These are phyloP conservation scores for Diaporthe velutina DNA, from an alignment of 2,329 filamentous ascomycete species.

Conservation along the genomic window DNA sequence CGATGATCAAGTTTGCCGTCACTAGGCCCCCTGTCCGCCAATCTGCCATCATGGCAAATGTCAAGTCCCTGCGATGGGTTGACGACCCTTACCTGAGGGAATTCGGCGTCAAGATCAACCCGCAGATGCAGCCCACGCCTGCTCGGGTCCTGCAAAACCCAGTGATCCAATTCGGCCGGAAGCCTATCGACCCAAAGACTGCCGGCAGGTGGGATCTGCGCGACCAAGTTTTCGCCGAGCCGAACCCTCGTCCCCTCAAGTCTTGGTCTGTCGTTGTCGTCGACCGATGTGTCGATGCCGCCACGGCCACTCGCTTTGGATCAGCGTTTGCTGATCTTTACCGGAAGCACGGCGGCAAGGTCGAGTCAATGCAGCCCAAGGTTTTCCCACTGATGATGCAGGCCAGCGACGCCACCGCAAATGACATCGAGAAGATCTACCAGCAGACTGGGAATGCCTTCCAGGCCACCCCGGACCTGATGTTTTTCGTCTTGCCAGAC, in stretches of 20 bases:
- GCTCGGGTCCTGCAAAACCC: conserved; percentile 81
- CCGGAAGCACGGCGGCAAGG: conserved; percentile 62
- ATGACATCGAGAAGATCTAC: conserved; percentile 69
- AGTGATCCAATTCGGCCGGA: conserved; percentile 74
- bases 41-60: conserved; percentile 74
- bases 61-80: conserved; percentile 75
- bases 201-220: conserved; percentile 89
- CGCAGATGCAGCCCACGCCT: conserved; percentile 73
- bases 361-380: conserved; percentile 49
- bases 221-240: conserved; percentile 79
- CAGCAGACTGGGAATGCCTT: conserved; percentile 65
- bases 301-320: conserved; percentile 71
- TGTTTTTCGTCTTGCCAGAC: conserved; percentile 82
- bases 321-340: conserved; percentile 59
- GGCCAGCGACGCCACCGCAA: conserved; percentile 56
- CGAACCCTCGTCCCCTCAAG: conserved; percentile 73
- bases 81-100: conserved; percentile 77
- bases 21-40: conserved; percentile 79
- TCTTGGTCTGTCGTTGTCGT: conserved; percentile 83
- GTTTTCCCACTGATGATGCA: conserved; percentile 47
- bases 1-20: conserved; percentile 96
- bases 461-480: conserved; percentile 75
- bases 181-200: conserved; percentile 70
- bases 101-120: conserved; percentile 80
- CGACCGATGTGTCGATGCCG: conserved; percentile 63